Base-by-base conservation (phyloP, 1,284 basidiomycete genomes). In the Fistulinella staudtii region DNA sequence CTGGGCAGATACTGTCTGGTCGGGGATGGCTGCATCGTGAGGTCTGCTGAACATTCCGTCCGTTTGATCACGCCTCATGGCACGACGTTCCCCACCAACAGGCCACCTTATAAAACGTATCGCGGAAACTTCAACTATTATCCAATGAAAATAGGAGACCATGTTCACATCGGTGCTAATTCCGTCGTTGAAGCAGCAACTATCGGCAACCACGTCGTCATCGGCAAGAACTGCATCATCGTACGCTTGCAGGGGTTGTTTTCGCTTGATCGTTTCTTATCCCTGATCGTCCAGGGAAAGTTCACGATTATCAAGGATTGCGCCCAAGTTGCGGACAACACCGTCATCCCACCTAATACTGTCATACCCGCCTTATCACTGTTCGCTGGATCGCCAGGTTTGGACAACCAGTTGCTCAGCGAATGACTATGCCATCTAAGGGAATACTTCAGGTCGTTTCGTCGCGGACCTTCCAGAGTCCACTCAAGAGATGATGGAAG, bases 261-360 rank as follows among this genome's bases (percentile, higher is more conserved):
- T 13, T 39, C 22, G 10, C 20, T 6, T 10, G 20, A 24, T 42
- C 33, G 33, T 13, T 35, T 35, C 28, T 35, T 21, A 5, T 3
- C 20, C 34, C 44, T 37, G 39, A n/a, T 5, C n/a, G 18, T 5
- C 8, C 55, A 96, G 94, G 94, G 96, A 22, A 93, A 96, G 62
- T 97, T 98, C 56, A 85, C 86, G 0, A 93, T 97, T 52, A 93
- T 99, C 67, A 97, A 98, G 63, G 95, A 99, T 62, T 93, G 93
- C 55, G 91, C 89, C 4, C 84, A 82, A 49, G 85, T 90, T 49
- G 86, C 81, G 48, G 93, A 95, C 63, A 85, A 88, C 51, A 89
- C 92, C 0, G 82, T 99, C 15, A 72, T 99, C 5, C 89, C 94
- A 3, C 88, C 94, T 11, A 93, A 93, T 48, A 93, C 93, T 0